A percentile compares a stretch with the other conserved stretches of the same genome.
Evolutionary conservation across 805 yeast genomes (phyloP).

Genomic region (Candida insectorum): DNA sequence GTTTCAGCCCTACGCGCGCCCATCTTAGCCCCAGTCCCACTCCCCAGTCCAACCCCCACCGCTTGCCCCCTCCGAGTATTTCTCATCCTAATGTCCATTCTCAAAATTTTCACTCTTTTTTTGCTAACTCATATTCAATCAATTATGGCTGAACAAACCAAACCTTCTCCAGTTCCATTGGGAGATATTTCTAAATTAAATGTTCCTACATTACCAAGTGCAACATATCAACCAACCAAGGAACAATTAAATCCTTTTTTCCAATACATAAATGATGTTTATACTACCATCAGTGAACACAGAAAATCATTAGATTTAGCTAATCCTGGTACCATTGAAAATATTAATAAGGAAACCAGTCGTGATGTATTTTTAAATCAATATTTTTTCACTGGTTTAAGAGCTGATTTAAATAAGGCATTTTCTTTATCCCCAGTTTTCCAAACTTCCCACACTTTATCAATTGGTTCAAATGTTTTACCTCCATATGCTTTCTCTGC

Average conservation of each 20-base stretch:
- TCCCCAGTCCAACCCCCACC: too few relatives aligned
- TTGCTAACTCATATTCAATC: not conserved
- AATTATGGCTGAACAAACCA: conserved; percentile 10
- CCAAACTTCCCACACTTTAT: conserved; percentile 93
- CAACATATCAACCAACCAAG: conserved; percentile 51
- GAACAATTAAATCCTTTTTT: conserved; percentile 67
- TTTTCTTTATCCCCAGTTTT: conserved; percentile 89
- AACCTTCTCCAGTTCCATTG: conserved; percentile 43
- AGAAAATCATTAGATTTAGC: conserved; percentile 76
- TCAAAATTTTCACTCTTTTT: conserved; percentile 4
- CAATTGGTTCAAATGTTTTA: conserved; percentile 78
- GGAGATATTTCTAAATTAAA: conserved; percentile 59
- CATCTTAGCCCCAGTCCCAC: too few relatives aligned
- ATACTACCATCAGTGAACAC: conserved; percentile 68
- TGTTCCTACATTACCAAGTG: conserved; percentile 56
- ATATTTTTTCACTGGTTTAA: conserved; percentile 89
- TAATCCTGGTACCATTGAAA: conserved; percentile 95
- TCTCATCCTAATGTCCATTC: conserved; percentile 1
- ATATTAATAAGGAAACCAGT: conserved; percentile 87
- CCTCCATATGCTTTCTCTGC: conserved; percentile 93
- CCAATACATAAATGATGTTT: conserved; percentile 73
- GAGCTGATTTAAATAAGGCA: conserved; percentile 94
- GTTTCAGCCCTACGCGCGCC: not conserved
- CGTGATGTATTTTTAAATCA: conserved; percentile 90
- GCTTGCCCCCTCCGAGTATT: too few relatives aligned